Conservation (phyloP, 1,284 basidiomycete genomes). For the Megacollybia platyphylla region DNA sequence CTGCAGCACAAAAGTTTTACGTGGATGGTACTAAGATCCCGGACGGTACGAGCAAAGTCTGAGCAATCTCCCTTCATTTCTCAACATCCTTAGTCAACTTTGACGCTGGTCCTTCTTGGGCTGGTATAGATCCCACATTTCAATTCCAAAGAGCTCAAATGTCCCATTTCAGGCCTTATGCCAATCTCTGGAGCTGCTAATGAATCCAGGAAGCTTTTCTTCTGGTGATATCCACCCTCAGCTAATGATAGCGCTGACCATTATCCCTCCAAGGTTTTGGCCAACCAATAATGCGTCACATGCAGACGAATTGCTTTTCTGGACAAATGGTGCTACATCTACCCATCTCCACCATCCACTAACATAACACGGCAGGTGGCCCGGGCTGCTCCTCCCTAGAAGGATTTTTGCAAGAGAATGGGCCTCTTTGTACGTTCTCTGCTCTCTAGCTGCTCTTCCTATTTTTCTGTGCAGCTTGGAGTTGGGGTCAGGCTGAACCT, state of each 20-base stretch:
- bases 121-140: slow-evolving; percentile 15
- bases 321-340: slow-evolving; percentile 27
- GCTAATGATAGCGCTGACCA: neutral
- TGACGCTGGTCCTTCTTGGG: slow-evolving; percentile 61
- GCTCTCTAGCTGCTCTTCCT: neutral
- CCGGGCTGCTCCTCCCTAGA: slow-evolving; percentile 62
- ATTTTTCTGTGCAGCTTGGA: neutral
- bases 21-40: slow-evolving; percentile 55
- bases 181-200: slow-evolving; percentile 45
- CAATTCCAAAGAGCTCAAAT: neutral
- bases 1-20: slow-evolving; percentile 47
- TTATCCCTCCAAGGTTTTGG: slow-evolving; percentile 17
- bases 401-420: slow-evolving; percentile 70
- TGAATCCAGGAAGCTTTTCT: slow-evolving; percentile 62
- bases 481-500: neutral
- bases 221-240: slow-evolving; percentile 40
- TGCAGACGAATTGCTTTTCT: slow-evolving; percentile 38
- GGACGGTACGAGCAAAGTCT: slow-evolving; percentile 22
- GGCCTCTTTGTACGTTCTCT: slow-evolving; percentile 21
- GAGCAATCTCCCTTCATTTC: neutral
- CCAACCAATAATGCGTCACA: slow-evolving; percentile 33
- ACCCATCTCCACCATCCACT: slow-evolving; percentile 7
- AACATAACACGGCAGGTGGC: slow-evolving; percentile 18
- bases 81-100: slow-evolving; percentile 26
- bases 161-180: slow-evolving; percentile 23